Evolutionary conservation across 2,329 filamentous ascomycete species (phyloP).

Genomic region (Phyllosticta citriasiana): DNA sequence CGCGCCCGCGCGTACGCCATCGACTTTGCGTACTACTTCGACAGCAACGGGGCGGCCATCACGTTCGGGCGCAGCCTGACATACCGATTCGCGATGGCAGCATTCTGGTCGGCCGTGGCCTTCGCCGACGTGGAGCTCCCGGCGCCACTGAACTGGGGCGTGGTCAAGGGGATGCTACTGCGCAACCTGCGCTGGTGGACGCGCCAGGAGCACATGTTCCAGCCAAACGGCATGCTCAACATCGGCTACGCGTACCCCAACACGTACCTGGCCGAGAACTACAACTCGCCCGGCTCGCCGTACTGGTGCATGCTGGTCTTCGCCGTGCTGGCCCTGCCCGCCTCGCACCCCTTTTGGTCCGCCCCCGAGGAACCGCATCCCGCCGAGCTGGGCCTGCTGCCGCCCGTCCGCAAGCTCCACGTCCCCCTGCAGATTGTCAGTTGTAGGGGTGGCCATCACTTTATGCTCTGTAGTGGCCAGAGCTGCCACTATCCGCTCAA

Average conservation of each 20-base stretch:
- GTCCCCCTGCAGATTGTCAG: constrained; percentile 67
- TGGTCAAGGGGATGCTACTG: constrained; percentile 65
- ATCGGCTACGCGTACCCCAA: constrained; percentile 72
- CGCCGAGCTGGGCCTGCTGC: constrained; percentile 32
- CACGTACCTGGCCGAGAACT: constrained; percentile 74
- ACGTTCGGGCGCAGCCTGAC: constrained; percentile 70
- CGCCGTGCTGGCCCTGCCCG: constrained; percentile 60
- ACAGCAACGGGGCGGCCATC: constrained; percentile 59
- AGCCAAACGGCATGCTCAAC: constrained; percentile 61
- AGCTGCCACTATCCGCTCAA: constrained; percentile 77
- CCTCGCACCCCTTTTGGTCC: constrained; percentile 65
- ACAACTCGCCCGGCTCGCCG: constrained; percentile 63
- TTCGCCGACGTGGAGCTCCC: constrained; percentile 67
- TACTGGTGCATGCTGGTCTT: constrained; percentile 77
- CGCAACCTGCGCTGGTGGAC: constrained; percentile 74
- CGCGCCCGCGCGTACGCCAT: constrained; percentile 57
- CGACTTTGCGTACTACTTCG: constrained; percentile 68
- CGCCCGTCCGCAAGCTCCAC: constrained; percentile 47
- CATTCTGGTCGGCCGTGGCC: constrained; percentile 69
- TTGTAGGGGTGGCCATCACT: constrained; percentile 62
- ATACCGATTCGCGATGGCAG: constrained; percentile 79
- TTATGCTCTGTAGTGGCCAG: constrained; percentile 62
- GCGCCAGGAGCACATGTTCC: constrained; percentile 64
- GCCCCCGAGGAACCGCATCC: constrained; percentile 54
- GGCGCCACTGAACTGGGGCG: constrained; percentile 63